These are phyloP conservation scores for Streptanthus diversifolius DNA, from an alignment of 345 rosid species.

Conservation along the genomic window DNA sequence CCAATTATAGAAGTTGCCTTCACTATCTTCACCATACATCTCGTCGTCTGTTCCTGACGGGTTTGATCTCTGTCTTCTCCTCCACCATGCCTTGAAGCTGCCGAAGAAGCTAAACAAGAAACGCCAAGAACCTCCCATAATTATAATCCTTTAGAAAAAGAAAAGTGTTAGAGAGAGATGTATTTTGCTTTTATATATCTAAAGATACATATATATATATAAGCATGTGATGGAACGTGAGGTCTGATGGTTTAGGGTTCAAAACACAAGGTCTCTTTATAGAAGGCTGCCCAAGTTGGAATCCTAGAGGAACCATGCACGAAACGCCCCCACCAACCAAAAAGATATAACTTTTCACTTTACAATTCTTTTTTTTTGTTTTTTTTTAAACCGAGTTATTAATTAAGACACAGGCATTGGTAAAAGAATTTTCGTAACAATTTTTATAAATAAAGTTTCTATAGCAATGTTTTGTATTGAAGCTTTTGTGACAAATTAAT, in stretches of 20 bases:
- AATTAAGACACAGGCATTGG: neutral
- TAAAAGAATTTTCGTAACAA: neutral
- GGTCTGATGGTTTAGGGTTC: constrained; percentile 36
- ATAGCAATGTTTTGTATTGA: neutral
- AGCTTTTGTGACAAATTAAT: neutral
- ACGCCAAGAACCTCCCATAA: constrained; percentile 40
- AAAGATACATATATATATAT: neutral
- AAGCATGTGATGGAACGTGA: constrained; percentile 32
- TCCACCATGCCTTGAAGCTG: constrained; percentile 38
- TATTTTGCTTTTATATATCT: constrained; percentile 22
- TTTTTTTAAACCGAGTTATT: neutral
- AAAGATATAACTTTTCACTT: neutral
- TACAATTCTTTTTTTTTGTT: neutral
- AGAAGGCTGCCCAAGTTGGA: constrained; percentile 23
- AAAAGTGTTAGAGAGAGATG: neutral
- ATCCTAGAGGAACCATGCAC: constrained; percentile 32
- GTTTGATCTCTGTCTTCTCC: constrained; percentile 28
- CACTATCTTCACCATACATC: constrained; percentile 26
- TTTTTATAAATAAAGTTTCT: neutral
- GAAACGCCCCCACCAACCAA: constrained; percentile 33
- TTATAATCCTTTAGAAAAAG: neutral
- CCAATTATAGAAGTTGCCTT: constrained; percentile 32
- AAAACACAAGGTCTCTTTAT: constrained; percentile 22
- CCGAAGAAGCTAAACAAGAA: constrained; percentile 38
- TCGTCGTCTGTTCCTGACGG: constrained; percentile 25